phyloP scores from a whole-genome alignment of 805 yeast species.

The Teunomyces panamensis region DNA sequence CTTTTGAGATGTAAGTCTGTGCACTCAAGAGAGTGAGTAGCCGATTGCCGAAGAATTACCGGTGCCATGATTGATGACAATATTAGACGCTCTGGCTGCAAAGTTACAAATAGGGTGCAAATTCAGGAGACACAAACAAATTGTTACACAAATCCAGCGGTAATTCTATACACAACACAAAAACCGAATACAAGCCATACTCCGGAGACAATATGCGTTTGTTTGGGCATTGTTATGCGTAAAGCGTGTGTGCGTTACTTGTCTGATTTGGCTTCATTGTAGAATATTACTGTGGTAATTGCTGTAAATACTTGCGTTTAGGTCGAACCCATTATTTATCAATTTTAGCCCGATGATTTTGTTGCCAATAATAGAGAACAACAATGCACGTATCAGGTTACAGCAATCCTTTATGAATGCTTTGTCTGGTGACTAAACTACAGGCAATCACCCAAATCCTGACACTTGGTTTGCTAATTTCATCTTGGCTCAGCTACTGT shows the following conservation, averaged over 20 bases:
- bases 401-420: no score
- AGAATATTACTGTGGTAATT: no score
- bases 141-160: not conserved
- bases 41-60: not conserved
- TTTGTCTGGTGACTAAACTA: not conserved
- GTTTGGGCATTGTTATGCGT: no score
- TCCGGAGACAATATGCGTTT: no score
- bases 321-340: no score
- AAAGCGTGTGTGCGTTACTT: no score
- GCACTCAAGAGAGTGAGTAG: not conserved
- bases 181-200: not conserved
- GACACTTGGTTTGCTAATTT: not conserved
- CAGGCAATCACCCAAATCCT: not conserved
- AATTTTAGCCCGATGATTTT: no score
- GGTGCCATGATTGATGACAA: not conserved
- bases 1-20: not conserved
- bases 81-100: constrained; percentile 1
- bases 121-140: not conserved
- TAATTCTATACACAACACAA: not conserved
- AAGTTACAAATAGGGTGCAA: constrained; percentile 2
- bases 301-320: no score
- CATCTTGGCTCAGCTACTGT: not conserved
- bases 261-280: no score
- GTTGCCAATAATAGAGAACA: no score
- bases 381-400: no score